Base-by-base conservation (phyloP, 352 stramenopile species). In the Globisporangium cystogenes region DNA sequence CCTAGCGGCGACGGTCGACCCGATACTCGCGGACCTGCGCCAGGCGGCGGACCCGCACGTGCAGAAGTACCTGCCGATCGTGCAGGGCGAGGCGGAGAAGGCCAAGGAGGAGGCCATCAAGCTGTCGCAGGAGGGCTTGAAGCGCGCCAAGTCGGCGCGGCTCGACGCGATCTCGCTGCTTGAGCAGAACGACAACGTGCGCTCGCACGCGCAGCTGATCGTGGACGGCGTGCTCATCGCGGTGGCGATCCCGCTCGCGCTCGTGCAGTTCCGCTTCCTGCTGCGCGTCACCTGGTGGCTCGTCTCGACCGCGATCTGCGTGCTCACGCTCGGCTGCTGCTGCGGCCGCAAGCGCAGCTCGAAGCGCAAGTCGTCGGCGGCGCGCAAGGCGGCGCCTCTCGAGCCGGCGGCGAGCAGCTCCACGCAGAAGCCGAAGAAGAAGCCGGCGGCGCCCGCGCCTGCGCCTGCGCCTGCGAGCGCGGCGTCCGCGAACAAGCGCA, bases 311-410 rank as follows among this genome's bases (percentile, higher is more conserved):
- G 53, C 54, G 10, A 37, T 87, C 31, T 89, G 64, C 31, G 39
- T 87, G 18, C 46, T 70, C 18, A 86, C 77, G 26, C 68, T 70
- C 48, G 80, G 80, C 37, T 64, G 78, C 50, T 90, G 76, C 76
- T 88, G 70, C 53, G 60, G 72, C 15, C 48, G 61, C 11, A 67
- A 87, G 51, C 65, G 70, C 37, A 68, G 60, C 21, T 75, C 76
- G 51, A 53, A 35, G 48, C 74, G 67, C 36, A 86, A 88, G 60
- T 29, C 52, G 0, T 41, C 51, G 37, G 7, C 33, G 21, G 60
- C 64, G 43, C 61, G 62, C 40, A 71, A 68, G 62, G 20, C 42
- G 14, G n/a, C 55, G 14, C 36, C 55, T 15, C 24, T 47, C 36
- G 20, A 40, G 1, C 46, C 59, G 5, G 57, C 31, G 44, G 42